These are phyloP conservation scores for Persicaria tinctoria DNA, from an alignment of 148 eudicot species.

Conservation along the genomic window DNA sequence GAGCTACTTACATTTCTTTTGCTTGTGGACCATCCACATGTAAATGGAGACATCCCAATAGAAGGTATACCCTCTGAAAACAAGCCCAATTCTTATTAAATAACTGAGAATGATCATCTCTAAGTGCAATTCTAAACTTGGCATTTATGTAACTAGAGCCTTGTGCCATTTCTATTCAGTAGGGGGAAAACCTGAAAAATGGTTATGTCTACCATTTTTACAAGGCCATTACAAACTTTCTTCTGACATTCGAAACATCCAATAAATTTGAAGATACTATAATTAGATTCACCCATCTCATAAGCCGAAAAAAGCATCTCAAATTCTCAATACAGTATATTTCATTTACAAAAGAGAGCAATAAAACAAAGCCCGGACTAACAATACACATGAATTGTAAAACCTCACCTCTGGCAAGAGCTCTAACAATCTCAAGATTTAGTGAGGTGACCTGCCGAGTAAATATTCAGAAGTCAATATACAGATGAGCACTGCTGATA, in stretches of 20 bases:
- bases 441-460: constrained; percentile 78
- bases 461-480: not conserved
- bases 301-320: not conserved
- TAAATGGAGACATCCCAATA: constrained; percentile 88
- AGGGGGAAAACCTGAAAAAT: not conserved
- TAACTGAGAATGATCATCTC: not conserved
- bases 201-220: not conserved
- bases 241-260: not conserved
- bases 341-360: not conserved
- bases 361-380: not conserved
- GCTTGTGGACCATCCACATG: constrained; percentile 90
- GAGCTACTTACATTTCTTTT: constrained; percentile 61
- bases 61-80: constrained; percentile 94
- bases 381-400: not conserved
- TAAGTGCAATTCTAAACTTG: not conserved
- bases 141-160: not conserved
- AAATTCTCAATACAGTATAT: not conserved
- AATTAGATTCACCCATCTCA: not conserved
- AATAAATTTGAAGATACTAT: not conserved
- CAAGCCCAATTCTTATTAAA: constrained; percentile 12
- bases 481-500: not conserved
- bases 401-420: constrained; percentile 76
- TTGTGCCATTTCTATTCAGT: not conserved
- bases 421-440: constrained; percentile 86
- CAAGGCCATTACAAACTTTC: not conserved